Conservation (phyloP, 345 rosid species). For the Eucalyptus microcorys region DNA sequence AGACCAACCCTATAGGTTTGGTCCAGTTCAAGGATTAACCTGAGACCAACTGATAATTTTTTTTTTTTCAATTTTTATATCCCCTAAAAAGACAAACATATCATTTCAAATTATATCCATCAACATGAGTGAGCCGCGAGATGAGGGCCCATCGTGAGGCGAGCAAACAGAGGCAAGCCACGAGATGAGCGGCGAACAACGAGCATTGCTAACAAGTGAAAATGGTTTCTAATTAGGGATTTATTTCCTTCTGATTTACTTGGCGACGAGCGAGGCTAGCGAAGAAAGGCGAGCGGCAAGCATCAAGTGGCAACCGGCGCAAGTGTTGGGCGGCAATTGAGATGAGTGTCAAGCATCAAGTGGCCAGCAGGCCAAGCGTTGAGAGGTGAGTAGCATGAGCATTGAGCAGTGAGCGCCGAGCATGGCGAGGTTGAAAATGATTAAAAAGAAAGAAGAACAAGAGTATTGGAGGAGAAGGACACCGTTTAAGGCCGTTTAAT, state of each 20-base stretch:
- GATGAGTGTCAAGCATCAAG: no score
- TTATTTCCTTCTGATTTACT: no score
- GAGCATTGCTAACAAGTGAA: no score
- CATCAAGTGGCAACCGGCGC: rapidly evolving
- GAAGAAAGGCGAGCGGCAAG: rapidly evolving
- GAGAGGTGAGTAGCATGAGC: no score
- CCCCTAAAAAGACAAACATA: rapidly evolving
- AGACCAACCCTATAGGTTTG: rapidly evolving
- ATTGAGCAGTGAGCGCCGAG: rapidly evolving
- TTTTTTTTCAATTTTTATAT: no score
- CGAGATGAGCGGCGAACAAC: rapidly evolving
- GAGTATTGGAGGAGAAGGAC: no score
- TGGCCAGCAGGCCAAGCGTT: rapidly evolving
- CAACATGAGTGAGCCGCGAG: rapidly evolving
- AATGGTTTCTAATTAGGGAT: no score
- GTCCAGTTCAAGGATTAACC: rapidly evolving
- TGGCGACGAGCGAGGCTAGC: rapidly evolving
- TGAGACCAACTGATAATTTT: rapidly evolving
- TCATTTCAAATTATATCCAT: no score
- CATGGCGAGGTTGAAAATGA: rapidly evolving
- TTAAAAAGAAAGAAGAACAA: no score
- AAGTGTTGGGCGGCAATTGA: rapidly evolving
- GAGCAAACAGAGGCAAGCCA: no score
- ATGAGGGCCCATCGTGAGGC: rapidly evolving
- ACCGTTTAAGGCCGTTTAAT: rapidly evolving